Evolutionary conservation across 1,284 basidiomycete species (phyloP).

Genomic region (Rhodotorula sp.): DNA sequence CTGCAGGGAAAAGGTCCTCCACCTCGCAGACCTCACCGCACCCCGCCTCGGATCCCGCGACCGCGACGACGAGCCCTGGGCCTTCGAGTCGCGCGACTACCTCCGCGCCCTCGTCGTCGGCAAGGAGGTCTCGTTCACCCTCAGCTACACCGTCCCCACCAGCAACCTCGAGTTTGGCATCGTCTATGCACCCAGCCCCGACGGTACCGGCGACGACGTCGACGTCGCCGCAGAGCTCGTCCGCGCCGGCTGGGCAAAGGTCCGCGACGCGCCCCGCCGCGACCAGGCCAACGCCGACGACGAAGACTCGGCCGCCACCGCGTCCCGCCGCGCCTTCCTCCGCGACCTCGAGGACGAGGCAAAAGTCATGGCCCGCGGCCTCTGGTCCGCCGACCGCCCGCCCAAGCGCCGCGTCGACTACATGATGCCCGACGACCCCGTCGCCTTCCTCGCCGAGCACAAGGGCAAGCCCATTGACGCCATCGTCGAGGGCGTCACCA

Average conservation of each 20-base stretch:
- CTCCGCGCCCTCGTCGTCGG: constrained; percentile 81
- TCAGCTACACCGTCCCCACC: constrained; percentile 70
- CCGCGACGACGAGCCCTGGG: constrained; percentile 89
- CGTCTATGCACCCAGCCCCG: constrained; percentile 60
- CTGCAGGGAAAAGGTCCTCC: constrained; percentile 61
- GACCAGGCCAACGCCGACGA: constrained; percentile 56
- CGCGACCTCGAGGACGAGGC: constrained; percentile 73
- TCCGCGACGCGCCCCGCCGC: constrained; percentile 78
- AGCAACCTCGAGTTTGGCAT: constrained; percentile 71
- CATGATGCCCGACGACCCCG: constrained; percentile 86
- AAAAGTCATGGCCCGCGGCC: constrained; percentile 58
- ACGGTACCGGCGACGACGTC: constrained; percentile 19
- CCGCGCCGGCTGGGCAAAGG: constrained; percentile 83
- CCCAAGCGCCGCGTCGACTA: constrained; percentile 65
- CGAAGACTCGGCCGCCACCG: constrained; percentile 50
- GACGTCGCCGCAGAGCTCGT: constrained; percentile 80
- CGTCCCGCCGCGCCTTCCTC: constrained; percentile 41
- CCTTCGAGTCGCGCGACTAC: constrained; percentile 91
- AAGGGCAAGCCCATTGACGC: constrained; percentile 87
- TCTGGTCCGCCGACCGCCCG: constrained; percentile 58
- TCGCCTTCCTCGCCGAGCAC: constrained; percentile 85
- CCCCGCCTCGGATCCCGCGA: constrained; percentile 70
- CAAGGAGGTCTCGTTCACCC: constrained; percentile 78
- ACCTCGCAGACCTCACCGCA: constrained; percentile 78
- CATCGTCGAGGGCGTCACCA: constrained; percentile 89